Base-by-base conservation (phyloP, 495 filamentous ascomycete species). In the Pyrenopolyporus hunteri region DNA sequence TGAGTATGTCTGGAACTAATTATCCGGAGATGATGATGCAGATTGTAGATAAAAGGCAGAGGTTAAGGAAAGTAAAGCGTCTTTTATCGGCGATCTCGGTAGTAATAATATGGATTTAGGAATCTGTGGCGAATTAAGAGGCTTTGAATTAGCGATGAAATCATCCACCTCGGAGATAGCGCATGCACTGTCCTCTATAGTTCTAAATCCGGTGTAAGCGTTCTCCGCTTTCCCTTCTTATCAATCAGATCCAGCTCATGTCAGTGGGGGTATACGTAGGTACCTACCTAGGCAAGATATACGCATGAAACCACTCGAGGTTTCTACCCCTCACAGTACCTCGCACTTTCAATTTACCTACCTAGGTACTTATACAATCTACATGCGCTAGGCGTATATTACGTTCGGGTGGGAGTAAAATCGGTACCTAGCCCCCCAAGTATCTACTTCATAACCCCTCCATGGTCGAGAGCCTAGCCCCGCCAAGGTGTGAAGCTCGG, bases 31-130 rank as follows among this genome's bases (percentile, higher is more conserved):
- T 64, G 64, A 64, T 64, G 50, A 52, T 49, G 52, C 57, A 45
- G 51, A n/a, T 37, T 10, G 25, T 11, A 37, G 19, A 22, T 45
- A 45, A 53, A 64, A 28, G 13, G 23, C 14, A 29, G 32, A 20
- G 31, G 14, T 26, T 35, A 9, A 57, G 56, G 65, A 63, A 61
- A 53, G 43, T 46, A 56, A 66, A 58, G 51, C 59, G 64, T 59
- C 37, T 60, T 64, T 69, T 67, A 57, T 64, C 69, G 69, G 69
- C 69, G 69, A 72, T 72, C 63, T 72, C 69, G 69, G 69, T 65
- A 66, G 50, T 63, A 64, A 69, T 63, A 64, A 69, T 42, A 63
- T 54, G 46, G 53, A 37, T 37, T 44, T 64, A 43, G 48, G 45
- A 33, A n/a, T 7, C n/a, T 51, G 47, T 70, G 57, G 64, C 70